Base-by-base conservation (phyloP, 768 basidiomycete species). In the Neoboletus magnificus region DNA sequence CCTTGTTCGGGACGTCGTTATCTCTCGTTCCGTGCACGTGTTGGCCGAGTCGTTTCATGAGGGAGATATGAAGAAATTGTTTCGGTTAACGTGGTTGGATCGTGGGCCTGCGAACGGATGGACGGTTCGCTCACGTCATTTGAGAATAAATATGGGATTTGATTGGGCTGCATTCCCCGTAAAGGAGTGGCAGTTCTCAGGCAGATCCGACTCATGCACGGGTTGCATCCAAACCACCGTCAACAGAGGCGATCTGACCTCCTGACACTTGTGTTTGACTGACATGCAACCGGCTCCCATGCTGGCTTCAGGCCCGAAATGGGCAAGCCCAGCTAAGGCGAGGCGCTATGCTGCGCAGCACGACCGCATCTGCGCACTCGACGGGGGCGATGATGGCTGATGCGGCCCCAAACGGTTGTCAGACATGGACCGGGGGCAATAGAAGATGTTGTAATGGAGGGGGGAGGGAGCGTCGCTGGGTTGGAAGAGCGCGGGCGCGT, bases 151-250 rank as follows among this genome's bases (percentile, higher is more conserved):
- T 59, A 58, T 52, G 30, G 44, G 44, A 57, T 55, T 48, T n/a
- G 46, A 12, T 25, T 59, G 54, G 51, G n/a, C 41, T 48, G 35
- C 3, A 48, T 54, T 58, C 58, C 59, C 65, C 51, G 54, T 61
- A 60, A 46, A 22, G 48, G 55, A 7, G 48, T 51, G 51, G 41
- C 37, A 51, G 43, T 67, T 67, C 66, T 70, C 68, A 70, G 63
- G 56, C 60, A 68, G 67, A 68, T 68, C 67, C 68, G 67, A 65
- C 59, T 61, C 40, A 16, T 55, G 45, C 55, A 54, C 44, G 36
- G 46, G 39, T 46, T 62, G 36, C 40, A 10, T 50, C 39, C 57
- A 52, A 54, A 52, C 51, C 55, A 8, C 55, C 62, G 56, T 45
- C 61, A 63, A 54, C 50, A 62, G 39, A 62, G 36, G 20, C 46